Evolutionary conservation across 495 filamentous ascomycete genomes (phyloP).

Genomic region (Penicillium lividum): DNA sequence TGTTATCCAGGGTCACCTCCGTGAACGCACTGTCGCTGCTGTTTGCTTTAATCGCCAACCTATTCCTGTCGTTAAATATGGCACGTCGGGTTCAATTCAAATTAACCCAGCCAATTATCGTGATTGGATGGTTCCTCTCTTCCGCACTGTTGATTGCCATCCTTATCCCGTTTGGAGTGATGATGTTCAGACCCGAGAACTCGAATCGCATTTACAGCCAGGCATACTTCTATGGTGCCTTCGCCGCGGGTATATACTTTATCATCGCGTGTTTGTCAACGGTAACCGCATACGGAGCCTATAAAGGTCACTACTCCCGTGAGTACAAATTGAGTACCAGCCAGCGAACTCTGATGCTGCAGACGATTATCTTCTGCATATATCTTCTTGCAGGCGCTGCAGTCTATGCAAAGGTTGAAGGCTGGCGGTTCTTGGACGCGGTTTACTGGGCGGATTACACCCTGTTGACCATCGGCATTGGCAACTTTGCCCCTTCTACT

Average conservation of each 20-base stretch:
- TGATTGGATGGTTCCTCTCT: conserved; percentile 65
- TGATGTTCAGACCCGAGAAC: conserved; percentile 24
- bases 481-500: conserved; percentile 64
- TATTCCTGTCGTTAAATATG: conserved; percentile 71
- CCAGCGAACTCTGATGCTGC: conserved; percentile 84
- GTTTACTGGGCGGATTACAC: conserved; percentile 86
- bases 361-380: conserved; percentile 75
- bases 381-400: conserved; percentile 75
- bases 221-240: conserved; percentile 79
- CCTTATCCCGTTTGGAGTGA: conserved; percentile 45
- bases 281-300: conserved; percentile 67
- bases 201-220: conserved; percentile 46
- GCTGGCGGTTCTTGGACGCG: conserved; percentile 75
- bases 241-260: conserved; percentile 75
- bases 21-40: conserved; percentile 75
- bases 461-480: conserved; percentile 80
- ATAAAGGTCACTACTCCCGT: conserved; percentile 60
- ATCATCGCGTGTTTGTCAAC: conserved; percentile 70
- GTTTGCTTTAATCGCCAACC: conserved; percentile 70
- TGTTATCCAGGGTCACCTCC: conserved; percentile 55
- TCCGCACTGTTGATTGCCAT: conserved; percentile 65
- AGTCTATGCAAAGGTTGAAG: conserved; percentile 70
- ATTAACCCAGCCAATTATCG: conserved; percentile 65
- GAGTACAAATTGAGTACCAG: conserved; percentile 71
- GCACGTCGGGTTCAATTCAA: conserved; percentile 61